These are phyloP conservation scores for Boletus bicolor DNA, from an alignment of 768 basidiomycete genomes.

Conservation along the genomic window DNA sequence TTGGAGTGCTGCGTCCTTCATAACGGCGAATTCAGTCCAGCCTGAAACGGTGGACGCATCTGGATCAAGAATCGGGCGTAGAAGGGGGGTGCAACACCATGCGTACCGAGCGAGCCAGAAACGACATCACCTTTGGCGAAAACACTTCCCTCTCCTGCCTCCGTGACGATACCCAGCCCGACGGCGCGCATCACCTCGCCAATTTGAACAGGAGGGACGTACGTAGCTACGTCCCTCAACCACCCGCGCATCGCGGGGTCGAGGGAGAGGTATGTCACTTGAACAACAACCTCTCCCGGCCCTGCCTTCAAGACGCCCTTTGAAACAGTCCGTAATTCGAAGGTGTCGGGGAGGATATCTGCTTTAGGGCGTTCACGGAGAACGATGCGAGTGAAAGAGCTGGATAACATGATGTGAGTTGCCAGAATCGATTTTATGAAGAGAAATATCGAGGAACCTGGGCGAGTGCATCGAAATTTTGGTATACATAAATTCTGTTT, in stretches of 20 bases:
- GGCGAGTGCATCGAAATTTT: background rate
- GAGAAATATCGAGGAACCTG: background rate
- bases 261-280: conserved; percentile 72
- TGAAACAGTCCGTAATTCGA: conserved; percentile 55
- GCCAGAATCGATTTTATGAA: background rate
- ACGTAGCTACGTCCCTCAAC: conserved; percentile 75
- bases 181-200: background rate
- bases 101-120: conserved; percentile 55
- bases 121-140: conserved; percentile 72
- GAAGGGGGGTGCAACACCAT: no score
- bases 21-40: conserved; percentile 73
- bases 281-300: conserved; percentile 60
- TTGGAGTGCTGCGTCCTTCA: conserved; percentile 49
- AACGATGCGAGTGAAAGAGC: conserved; percentile 61
- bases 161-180: conserved; percentile 65
- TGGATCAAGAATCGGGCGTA: background rate
- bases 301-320: conserved; percentile 52
- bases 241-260: conserved; percentile 91
- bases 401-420: conserved; percentile 18
- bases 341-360: conserved; percentile 71
- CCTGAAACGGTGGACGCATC: conserved; percentile 38
- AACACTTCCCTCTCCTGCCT: conserved; percentile 49
- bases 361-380: conserved; percentile 70
- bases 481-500: background rate
- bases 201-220: conserved; percentile 34